These are phyloP conservation scores for Flammula alnicola DNA, from an alignment of 1,284 basidiomycete species.

Conservation along the genomic window DNA sequence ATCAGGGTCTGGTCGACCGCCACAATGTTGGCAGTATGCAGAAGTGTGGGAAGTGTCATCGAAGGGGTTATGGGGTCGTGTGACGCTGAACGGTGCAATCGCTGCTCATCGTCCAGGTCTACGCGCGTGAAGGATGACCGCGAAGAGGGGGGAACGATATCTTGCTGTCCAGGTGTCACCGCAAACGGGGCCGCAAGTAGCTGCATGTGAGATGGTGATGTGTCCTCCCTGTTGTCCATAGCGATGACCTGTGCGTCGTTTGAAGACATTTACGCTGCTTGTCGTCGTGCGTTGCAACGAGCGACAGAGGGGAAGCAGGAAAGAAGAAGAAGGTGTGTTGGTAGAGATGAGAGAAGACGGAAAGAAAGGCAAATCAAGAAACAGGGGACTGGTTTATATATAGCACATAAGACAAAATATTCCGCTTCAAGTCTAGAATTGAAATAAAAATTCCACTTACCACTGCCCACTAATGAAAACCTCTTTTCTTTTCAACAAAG, in stretches of 20 bases:
- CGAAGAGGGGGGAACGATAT: conserved; percentile 24
- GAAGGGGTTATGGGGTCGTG: conserved; percentile 20
- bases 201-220: conserved; percentile 12
- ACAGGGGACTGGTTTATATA: no score
- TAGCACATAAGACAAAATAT: no score
- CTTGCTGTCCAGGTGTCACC: conserved; percentile 3
- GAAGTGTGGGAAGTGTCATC: conserved; percentile 16
- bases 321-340: background rate
- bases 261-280: conserved; percentile 14
- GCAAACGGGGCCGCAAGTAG: conserved; percentile 15
- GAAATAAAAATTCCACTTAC: no score
- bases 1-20: conserved; percentile 11
- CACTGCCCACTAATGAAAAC: no score
- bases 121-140: conserved; percentile 34
- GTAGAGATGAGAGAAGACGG: no score
- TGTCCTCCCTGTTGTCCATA: conserved; percentile 1
- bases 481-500: no score
- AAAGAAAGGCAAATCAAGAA: no score
- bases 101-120: conserved; percentile 26
- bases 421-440: no score
- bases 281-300: conserved; percentile 7
- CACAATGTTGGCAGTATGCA: conserved; percentile 10
- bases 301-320: background rate
- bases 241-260: conserved; percentile 11
- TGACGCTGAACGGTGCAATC: conserved; percentile 13